Base-by-base conservation (phyloP, 345 rosid genomes). In the Dovyalis caffra region DNA sequence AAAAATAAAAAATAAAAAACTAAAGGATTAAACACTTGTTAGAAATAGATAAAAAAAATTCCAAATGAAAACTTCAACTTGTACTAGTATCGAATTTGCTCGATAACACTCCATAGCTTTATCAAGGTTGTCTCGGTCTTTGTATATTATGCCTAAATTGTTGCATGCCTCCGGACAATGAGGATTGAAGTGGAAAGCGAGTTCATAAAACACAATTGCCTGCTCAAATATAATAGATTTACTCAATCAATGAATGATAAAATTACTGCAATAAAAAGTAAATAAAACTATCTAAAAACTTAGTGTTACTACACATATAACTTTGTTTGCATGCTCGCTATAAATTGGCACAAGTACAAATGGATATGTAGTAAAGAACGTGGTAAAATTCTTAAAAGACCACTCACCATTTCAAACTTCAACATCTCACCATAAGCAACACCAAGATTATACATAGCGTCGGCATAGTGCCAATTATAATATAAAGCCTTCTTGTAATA, bases 401-500 rank as follows among this genome's bases (percentile, higher is more conserved):
- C 35, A 81, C 81, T 78, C 88, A 95, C 99, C 96, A 84, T 86
- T 68, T 95, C 99, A 79, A 89, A 87, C 85, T n/a, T n/a, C n/a
- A n/a, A n/a, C n/a, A n/a, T n/a, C n/a, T n/a, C n/a, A n/a, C n/a
- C n/a, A n/a, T n/a, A n/a, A n/a, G n/a, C n/a, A n/a, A n/a, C n/a
- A n/a, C n/a, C n/a, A n/a, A n/a, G n/a, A n/a, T n/a, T n/a, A 80
- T 95, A 95, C 99, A 95, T 95, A 62, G 99, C 98, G 87, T 95
- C 99, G 68, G 99, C 99, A 86, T 95, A 95, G 80, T 93, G 99
- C 99, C 99, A 95, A 81, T 95, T 95, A 79, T 93, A 93, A 84
- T 84, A 91, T 81, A 95, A 85, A 65, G 99, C 99, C 89, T 88
- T 95, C 85, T 95, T 93, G 91, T 95, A 95, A 85, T 88, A 91